A percentile compares a stretch with the other conserved stretches of the same genome.
Evolutionary conservation across 345 rosid genomes (phyloP).

Genomic region (Populus ilicifolia): DNA sequence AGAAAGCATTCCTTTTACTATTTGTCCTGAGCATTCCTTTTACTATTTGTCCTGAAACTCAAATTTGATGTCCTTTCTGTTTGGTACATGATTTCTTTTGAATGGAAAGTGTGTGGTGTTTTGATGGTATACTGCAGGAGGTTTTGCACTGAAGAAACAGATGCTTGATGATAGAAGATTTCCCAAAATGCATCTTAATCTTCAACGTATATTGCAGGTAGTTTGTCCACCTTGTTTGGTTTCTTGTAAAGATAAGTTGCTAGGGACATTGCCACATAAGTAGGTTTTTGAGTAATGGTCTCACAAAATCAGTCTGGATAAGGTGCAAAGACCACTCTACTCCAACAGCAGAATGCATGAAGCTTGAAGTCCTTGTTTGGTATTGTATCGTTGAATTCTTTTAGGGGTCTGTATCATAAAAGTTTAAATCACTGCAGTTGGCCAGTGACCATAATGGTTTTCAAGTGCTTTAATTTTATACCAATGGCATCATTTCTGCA

Average conservation of each 20-base stretch:
- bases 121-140: slow-evolving; percentile 42
- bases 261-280: background rate
- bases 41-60: background rate
- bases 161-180: slow-evolving; percentile 90
- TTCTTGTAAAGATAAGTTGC: background rate
- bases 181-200: slow-evolving; percentile 88
- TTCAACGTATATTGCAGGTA: slow-evolving; percentile 95
- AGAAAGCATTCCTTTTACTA: background rate
- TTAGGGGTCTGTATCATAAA: background rate
- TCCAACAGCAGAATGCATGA: background rate
- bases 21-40: background rate
- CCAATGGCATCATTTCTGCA: background rate
- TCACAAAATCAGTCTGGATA: background rate
- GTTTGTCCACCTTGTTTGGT: slow-evolving; percentile 3
- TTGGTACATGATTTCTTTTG: background rate
- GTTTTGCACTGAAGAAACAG: slow-evolving; percentile 80
- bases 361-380: background rate
- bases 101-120: background rate
- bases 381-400: background rate
- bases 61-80: background rate
- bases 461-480: background rate
- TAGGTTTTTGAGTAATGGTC: background rate
- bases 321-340: background rate
- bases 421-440: background rate
- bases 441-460: background rate